Conservation (phyloP, 78 protist genomes). For the Cavenderia fasciculata region DNA sequence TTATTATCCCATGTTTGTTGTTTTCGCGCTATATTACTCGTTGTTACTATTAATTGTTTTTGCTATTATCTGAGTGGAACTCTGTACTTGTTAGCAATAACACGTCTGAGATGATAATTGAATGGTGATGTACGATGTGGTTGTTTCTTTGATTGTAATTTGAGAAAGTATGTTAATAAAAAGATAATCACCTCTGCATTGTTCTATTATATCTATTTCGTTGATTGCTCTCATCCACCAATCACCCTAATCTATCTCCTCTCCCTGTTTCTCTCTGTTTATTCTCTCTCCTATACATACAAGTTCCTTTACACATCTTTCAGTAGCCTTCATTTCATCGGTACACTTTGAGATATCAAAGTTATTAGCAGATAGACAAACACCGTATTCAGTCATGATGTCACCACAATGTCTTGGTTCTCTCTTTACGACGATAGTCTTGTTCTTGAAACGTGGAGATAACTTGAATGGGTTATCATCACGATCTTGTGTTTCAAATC, state of each 20-base stretch:
- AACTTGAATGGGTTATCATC: slow-evolving; percentile 60
- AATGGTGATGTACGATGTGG: slow-evolving; percentile 56
- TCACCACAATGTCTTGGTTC: slow-evolving; percentile 4
- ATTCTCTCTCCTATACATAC: too few relatives aligned
- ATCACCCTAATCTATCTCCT: too few relatives aligned
- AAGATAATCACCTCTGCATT: too few relatives aligned
- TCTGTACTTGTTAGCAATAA: slow-evolving; percentile 44
- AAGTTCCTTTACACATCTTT: slow-evolving; percentile 21
- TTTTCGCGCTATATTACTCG: not conserved
- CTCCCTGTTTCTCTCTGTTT: too few relatives aligned
- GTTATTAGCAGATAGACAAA: slow-evolving; percentile 4
- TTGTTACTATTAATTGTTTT: not conserved
- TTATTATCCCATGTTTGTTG: not conserved
- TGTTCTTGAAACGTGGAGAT: slow-evolving; percentile 46
- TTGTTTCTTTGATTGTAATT: not conserved
- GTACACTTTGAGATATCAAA: slow-evolving; percentile 47
- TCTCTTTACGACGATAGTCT: slow-evolving; percentile 6
- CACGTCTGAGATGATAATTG: slow-evolving; percentile 26
- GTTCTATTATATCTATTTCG: too few relatives aligned
- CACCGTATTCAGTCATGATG: not conserved
- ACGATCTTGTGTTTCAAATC: slow-evolving; percentile 62
- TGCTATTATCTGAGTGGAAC: slow-evolving; percentile 21
- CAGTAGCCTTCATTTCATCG: not conserved
- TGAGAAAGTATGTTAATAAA: too few relatives aligned
- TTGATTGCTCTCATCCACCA: too few relatives aligned